These are phyloP conservation scores for Catharanthus roseus DNA, from an alignment of 257 asterid species.

Conservation along the genomic window DNA sequence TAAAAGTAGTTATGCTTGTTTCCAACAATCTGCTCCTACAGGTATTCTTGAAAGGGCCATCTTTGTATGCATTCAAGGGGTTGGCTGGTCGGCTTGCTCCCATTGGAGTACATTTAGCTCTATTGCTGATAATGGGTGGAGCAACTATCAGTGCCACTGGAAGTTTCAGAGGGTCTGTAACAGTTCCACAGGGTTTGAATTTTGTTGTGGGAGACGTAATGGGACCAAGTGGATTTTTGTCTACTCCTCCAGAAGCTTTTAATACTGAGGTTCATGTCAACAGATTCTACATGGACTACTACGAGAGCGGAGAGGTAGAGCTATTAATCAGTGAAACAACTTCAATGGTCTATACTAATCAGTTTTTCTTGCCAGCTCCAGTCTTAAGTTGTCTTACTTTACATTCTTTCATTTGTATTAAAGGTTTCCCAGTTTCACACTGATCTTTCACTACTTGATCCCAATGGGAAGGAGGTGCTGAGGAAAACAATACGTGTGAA, in stretches of 20 bases:
- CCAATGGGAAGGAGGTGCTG: conserved; percentile 77
- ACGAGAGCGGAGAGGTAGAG: conserved; percentile 78
- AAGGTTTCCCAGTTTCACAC: conserved; percentile 84
- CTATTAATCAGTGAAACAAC: neutral
- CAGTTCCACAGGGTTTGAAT: conserved; percentile 83
- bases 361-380: conserved; percentile 19
- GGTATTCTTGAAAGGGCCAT: conserved; percentile 83
- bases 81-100: conserved; percentile 80
- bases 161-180: conserved; percentile 71
- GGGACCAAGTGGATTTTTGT: conserved; percentile 57
- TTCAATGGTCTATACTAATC: neutral
- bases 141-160: conserved; percentile 87
- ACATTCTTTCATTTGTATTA: conserved; percentile 17
- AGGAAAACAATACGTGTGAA: conserved; percentile 84
- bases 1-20: neutral
- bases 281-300: conserved; percentile 70
- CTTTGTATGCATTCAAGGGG: conserved; percentile 78
- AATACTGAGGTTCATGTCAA: conserved; percentile 81
- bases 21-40: conserved; percentile 15
- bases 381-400: conserved; percentile 34
- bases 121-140: conserved; percentile 75
- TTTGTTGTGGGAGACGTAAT: conserved; percentile 69
- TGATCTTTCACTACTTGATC: conserved; percentile 77
- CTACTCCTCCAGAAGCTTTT: conserved; percentile 74
- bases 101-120: conserved; percentile 79